Evolutionary conservation across 2,329 filamentous ascomycete genomes (phyloP).

Genomic region (Beauveria australis): DNA sequence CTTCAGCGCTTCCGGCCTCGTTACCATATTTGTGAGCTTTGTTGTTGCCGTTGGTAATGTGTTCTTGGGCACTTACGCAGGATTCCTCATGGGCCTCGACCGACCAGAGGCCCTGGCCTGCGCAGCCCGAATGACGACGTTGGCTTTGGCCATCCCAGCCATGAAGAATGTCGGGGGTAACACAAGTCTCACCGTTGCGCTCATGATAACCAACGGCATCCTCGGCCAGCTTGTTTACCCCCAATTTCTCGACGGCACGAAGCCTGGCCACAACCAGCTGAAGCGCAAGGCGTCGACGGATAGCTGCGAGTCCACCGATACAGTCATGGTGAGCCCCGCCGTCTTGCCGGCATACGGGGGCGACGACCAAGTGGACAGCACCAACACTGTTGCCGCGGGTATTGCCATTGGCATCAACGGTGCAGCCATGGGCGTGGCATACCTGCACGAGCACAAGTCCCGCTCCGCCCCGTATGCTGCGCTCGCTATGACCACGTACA

Average conservation of each 20-base stretch:
- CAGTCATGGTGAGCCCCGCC: neutral
- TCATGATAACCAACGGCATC: constrained; percentile 46
- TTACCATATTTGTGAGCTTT: constrained; percentile 29
- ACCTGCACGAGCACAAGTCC: constrained; percentile 45
- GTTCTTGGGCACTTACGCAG: constrained; percentile 30
- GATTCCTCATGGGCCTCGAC: constrained; percentile 28
- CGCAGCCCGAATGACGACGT: constrained; percentile 40
- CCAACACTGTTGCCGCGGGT: constrained; percentile 39
- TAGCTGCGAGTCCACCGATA: neutral
- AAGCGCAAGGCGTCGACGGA: neutral
- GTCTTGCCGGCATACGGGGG: neutral
- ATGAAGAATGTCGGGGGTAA: constrained; percentile 37
- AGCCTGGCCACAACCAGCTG: constrained; percentile 6
- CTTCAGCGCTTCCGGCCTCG: constrained; percentile 33
- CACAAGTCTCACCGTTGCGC: constrained; percentile 37
- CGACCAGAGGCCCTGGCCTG: constrained; percentile 33
- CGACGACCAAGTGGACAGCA: constrained; percentile 18
- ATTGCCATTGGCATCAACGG: constrained; percentile 50
- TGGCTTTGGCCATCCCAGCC: constrained; percentile 41
- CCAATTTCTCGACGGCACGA: constrained; percentile 22
- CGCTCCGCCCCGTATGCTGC: constrained; percentile 47
- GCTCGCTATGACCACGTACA: constrained; percentile 49
- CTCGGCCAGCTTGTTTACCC: constrained; percentile 33
- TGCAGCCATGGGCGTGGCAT: constrained; percentile 51
- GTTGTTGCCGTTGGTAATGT: constrained; percentile 33